Evolutionary conservation across 2,329 filamentous ascomycete genomes (phyloP).

Genomic region (Parastagonospora avenae): DNA sequence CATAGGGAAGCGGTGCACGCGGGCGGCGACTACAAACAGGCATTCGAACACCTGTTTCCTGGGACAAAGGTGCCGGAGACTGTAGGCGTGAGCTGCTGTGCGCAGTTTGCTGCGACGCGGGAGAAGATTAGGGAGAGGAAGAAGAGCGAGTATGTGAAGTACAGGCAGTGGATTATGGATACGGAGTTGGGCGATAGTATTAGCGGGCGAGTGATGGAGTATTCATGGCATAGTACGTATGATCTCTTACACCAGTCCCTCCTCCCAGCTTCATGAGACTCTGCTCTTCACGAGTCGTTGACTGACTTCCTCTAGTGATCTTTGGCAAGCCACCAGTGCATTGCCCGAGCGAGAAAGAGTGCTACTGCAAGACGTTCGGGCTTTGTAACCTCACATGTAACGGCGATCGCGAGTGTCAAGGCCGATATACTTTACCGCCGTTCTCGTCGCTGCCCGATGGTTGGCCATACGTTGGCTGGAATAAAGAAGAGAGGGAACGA

Average conservation of each 20-base stretch:
- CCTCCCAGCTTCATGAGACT: constrained; percentile 2
- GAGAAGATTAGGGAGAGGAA: constrained; percentile 54
- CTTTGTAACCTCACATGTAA: constrained; percentile 58
- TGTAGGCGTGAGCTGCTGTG: constrained; percentile 60
- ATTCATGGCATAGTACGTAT: constrained; percentile 64
- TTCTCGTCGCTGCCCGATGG: constrained; percentile 63
- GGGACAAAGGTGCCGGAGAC: constrained; percentile 46
- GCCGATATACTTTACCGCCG: constrained; percentile 64
- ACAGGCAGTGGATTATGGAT: constrained; percentile 55
- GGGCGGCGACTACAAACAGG: constrained; percentile 55
- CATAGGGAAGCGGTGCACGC: constrained; percentile 53
- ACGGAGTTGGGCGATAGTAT: constrained; percentile 56
- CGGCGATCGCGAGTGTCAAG: constrained; percentile 56
- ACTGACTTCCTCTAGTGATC: constrained; percentile 38
- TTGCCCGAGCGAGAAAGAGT: constrained; percentile 65
- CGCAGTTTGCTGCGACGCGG: constrained; percentile 59
- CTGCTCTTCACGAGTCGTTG: constrained; percentile 2
- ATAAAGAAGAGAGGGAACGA: constrained; percentile 42
- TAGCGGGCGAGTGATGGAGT: constrained; percentile 61
- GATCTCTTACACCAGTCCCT: neutral
- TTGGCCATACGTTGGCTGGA: constrained; percentile 66
- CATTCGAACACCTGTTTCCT: constrained; percentile 58
- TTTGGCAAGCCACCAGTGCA: constrained; percentile 54
- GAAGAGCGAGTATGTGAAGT: constrained; percentile 55
- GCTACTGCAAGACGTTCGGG: constrained; percentile 71